Percentiles rank a stretch among this genome's conserved stretches.
Conservation (phyloP, 257 asterid species). For the Solanum lycopersicoides region DNA sequence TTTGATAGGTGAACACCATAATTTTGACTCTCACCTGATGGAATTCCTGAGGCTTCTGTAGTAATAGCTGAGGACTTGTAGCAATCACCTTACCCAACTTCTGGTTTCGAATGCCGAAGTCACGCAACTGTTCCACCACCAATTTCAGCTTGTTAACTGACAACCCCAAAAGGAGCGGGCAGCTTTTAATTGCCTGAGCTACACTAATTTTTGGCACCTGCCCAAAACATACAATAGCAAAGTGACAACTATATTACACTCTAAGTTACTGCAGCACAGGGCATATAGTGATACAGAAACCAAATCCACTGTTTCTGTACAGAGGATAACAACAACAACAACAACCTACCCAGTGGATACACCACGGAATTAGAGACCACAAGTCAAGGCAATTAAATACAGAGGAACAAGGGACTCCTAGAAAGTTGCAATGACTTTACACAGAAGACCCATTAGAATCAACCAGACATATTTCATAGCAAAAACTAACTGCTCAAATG, state of each 20-base stretch:
- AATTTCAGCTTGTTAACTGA: slow-evolving; percentile 55
- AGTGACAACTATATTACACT: background rate
- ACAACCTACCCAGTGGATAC: background rate
- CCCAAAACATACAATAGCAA: background rate
- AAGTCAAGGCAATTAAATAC: background rate
- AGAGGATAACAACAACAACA: background rate
- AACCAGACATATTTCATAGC: background rate
- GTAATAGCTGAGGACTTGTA: slow-evolving; percentile 75
- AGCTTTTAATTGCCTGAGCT: slow-evolving; percentile 44
- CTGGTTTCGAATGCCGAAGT: slow-evolving; percentile 40
- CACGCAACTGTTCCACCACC: slow-evolving; percentile 45
- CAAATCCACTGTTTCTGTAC: background rate
- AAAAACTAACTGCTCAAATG: background rate
- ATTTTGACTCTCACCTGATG: slow-evolving; percentile 42
- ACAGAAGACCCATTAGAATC: background rate
- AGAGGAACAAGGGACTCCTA: background rate
- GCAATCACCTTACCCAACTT: slow-evolving; percentile 64
- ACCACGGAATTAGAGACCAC: background rate
- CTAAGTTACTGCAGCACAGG: background rate
- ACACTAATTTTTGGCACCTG: slow-evolving; percentile 67
- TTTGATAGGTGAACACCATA: background rate
- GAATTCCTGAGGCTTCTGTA: slow-evolving; percentile 72
- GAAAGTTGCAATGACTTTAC: background rate
- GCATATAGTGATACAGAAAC: background rate
- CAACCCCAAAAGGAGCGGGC: slow-evolving; percentile 79